A percentile compares a stretch with the other conserved stretches of the same genome.
phyloP scores from a whole-genome alignment of 140 eudicot species.

The Anethum foeniculum region DNA sequence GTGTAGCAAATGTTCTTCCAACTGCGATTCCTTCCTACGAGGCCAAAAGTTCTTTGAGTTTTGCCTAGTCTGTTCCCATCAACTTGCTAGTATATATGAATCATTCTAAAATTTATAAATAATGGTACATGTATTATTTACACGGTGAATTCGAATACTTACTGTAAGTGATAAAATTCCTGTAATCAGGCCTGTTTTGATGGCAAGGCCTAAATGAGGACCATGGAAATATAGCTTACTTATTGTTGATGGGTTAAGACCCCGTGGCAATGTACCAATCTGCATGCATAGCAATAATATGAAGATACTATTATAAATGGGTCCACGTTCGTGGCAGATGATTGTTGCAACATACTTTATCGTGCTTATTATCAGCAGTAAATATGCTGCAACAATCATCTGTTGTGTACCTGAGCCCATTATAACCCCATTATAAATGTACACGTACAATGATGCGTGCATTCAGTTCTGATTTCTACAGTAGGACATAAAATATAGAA shows the following conservation, averaged over 20 bases:
- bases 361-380: too few species aligned
- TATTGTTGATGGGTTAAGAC: constrained; percentile 89
- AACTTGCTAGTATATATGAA: not conserved
- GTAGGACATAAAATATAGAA: not conserved
- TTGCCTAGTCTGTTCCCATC: not conserved
- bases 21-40: constrained; percentile 71
- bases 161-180: constrained; percentile 95
- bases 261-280: constrained; percentile 77
- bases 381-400: too few species aligned
- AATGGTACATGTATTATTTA: not conserved
- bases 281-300: constrained; percentile 25
- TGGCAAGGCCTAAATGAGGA: constrained; percentile 50
- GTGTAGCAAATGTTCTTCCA: constrained; percentile 70
- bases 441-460: too few species aligned
- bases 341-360: too few species aligned
- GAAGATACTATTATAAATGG: not conserved
- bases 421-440: too few species aligned
- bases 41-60: not conserved
- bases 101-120: not conserved
- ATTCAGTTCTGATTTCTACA: not conserved
- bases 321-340: too few species aligned
- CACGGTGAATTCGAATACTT: constrained; percentile 16
- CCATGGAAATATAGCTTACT: constrained; percentile 71
- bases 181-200: constrained; percentile 85
- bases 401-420: too few species aligned